These are phyloP conservation scores for Pichia eremophila DNA, from an alignment of 805 yeast genomes.

Conservation along the genomic window DNA sequence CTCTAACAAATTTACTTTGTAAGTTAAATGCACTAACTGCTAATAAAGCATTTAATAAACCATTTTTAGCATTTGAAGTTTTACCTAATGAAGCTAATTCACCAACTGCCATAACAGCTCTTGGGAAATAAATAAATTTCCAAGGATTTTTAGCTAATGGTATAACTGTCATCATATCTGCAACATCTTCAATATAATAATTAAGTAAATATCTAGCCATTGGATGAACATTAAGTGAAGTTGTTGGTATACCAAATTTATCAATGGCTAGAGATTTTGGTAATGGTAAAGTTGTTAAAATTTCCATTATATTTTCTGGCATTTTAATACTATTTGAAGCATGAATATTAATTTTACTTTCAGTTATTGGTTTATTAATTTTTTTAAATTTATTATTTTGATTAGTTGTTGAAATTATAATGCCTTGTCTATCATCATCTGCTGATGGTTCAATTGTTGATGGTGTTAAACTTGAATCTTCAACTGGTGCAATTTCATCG, in stretches of 20 bases:
- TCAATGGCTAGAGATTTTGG: conserved; percentile 35
- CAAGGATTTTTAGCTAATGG: conserved; percentile 73
- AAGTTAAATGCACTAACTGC: conserved; percentile 79
- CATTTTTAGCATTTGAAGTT: conserved; percentile 69
- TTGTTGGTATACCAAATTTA: conserved; percentile 41
- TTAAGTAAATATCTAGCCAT: conserved; percentile 62
- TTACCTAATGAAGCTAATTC: conserved; percentile 66
- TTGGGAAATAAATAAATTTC: conserved; percentile 78
- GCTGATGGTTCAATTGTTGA: neutral
- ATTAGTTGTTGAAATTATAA: conserved; percentile 7
- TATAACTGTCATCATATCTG: conserved; percentile 61
- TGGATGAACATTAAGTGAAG: conserved; percentile 58
- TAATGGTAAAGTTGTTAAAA: conserved; percentile 33
- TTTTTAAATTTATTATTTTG: conserved; percentile 10
- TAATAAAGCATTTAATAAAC: conserved; percentile 65
- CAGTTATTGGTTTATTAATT: conserved; percentile 13
- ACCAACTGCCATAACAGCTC: conserved; percentile 76
- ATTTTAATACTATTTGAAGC: conserved; percentile 31
- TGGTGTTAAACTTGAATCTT: neutral
- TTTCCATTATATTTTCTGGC: conserved; percentile 48
- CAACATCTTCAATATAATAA: conserved; percentile 66
- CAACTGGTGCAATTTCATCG: conserved; percentile 3
- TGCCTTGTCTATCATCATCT: neutral
- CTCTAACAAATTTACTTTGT: conserved; percentile 60
- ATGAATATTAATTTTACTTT: conserved; percentile 25